These are phyloP conservation scores for Termitomyces sp. DNA, from an alignment of 768 basidiomycete genomes.

Conservation along the genomic window DNA sequence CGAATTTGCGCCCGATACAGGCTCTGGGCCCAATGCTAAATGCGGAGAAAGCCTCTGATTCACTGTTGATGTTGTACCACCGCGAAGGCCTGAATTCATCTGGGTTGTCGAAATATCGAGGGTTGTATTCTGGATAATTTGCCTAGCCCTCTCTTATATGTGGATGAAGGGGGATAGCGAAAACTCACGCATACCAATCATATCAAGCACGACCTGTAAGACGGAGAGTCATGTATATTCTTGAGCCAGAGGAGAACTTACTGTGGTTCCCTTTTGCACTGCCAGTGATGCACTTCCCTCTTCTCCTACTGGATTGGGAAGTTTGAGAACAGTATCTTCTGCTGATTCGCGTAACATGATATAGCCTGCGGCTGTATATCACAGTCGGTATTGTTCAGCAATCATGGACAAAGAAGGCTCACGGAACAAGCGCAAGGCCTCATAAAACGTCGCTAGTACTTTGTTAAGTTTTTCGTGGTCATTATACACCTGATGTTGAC, in stretches of 20 bases:
- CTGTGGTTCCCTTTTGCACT: constrained; percentile 29
- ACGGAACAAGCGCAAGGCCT: constrained; percentile 41
- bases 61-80: constrained; percentile 37
- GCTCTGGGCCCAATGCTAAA: constrained; percentile 45
- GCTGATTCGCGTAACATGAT: constrained; percentile 34
- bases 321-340: constrained; percentile 34
- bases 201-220: constrained; percentile 34
- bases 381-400: neutral
- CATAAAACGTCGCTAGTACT: constrained; percentile 36
- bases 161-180: neutral
- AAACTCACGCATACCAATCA: constrained; percentile 42
- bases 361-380: constrained; percentile 28
- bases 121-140: constrained; percentile 36
- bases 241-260: neutral
- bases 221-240: neutral
- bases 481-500: constrained; percentile 25
- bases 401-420: neutral
- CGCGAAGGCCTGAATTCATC: constrained; percentile 41
- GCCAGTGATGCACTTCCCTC: constrained; percentile 30
- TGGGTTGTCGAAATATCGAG: constrained; percentile 42
- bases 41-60: constrained; percentile 37
- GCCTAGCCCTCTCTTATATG: neutral
- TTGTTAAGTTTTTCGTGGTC: constrained; percentile 37
- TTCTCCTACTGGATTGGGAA: constrained; percentile 33
- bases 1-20: constrained; percentile 54